Base-by-base conservation (phyloP, 306 rosid genomes). In the Trifolium repens region DNA sequence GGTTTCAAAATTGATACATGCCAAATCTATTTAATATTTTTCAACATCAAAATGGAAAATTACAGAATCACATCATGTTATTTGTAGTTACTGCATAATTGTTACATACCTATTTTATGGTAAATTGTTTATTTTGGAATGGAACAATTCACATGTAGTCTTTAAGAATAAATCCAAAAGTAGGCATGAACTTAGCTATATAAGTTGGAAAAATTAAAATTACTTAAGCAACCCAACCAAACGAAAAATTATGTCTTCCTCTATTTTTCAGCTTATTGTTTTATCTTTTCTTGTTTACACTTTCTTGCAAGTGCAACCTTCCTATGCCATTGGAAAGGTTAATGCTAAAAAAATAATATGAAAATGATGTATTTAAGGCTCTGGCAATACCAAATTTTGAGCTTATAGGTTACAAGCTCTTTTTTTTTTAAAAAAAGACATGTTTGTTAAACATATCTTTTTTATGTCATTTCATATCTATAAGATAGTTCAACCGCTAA, bases 251-350 rank as follows among this genome's bases (percentile, higher is more conserved):
- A 43, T 67, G 39, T 43, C 55, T 67, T 67, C 55, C 37, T 67
- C 5, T 39, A 67, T 13, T 12, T 66, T 42, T 66, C 71, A 40
- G 71, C 32, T 65, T 66, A 17, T 67, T 67, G 19, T 43, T 67
- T 43, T 22, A 43, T 42, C 19, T 7, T 43, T 43, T 67, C 11
- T 67, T 67, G 39, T 67, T 43, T 67, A 9, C 35, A 22, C 7
- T 43, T 43, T 67, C 55, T 42, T 67, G 54, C 72, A 67, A 43
- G 72, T 67, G 54, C 55, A 67, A 67, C 55, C 72, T 12, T 67
- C 72, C 72, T 43, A 22, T 67, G 53, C 72, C 72, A 43, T 42
- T 44, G 72, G 55, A 67, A 67, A 67, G 55, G 72, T 44, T 14
- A 67, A 17, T 63, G 13, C 9, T 32, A 10, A 32, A 32, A 14